Conservation (phyloP, 129 eudicot species). For the Chrysanthemum makinoi region DNA sequence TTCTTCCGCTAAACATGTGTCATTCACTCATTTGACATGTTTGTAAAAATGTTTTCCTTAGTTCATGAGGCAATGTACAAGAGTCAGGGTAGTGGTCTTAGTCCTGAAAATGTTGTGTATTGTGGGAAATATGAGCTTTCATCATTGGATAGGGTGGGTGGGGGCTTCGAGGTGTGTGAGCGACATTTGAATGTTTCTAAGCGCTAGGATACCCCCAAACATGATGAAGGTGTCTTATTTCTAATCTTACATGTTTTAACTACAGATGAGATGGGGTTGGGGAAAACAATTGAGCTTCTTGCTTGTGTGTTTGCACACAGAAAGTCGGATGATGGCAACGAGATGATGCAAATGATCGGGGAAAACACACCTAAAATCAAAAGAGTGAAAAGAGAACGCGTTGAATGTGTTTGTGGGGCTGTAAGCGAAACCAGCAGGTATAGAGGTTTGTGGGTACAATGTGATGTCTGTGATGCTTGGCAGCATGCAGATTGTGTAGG, state of each 20-base stretch:
- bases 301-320: constrained; percentile 83
- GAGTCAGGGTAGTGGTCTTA: background rate
- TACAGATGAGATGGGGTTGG: constrained; percentile 97
- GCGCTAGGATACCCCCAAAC: constrained; percentile 19
- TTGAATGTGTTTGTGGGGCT: constrained; percentile 93
- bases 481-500: constrained; percentile 98
- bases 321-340: constrained; percentile 41
- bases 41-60: background rate
- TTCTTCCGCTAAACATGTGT: too few species aligned
- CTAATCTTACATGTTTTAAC: constrained; percentile 6
- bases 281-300: constrained; percentile 94
- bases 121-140: background rate
- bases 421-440: constrained; percentile 71
- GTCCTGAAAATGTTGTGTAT: background rate
- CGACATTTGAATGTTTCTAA: background rate
- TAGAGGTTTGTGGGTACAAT: constrained; percentile 89
- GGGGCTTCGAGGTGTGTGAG: background rate
- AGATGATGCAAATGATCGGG: constrained; percentile 25
- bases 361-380: constrained; percentile 39
- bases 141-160: background rate
- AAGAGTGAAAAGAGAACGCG: constrained; percentile 79
- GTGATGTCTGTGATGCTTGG: constrained; percentile 99
- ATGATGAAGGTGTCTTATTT: constrained; percentile 7
- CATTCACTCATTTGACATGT: too few species aligned
- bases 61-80: background rate